These are phyloP conservation scores for Huiozyma sinensis DNA, from an alignment of 805 yeast species.

Conservation along the genomic window DNA sequence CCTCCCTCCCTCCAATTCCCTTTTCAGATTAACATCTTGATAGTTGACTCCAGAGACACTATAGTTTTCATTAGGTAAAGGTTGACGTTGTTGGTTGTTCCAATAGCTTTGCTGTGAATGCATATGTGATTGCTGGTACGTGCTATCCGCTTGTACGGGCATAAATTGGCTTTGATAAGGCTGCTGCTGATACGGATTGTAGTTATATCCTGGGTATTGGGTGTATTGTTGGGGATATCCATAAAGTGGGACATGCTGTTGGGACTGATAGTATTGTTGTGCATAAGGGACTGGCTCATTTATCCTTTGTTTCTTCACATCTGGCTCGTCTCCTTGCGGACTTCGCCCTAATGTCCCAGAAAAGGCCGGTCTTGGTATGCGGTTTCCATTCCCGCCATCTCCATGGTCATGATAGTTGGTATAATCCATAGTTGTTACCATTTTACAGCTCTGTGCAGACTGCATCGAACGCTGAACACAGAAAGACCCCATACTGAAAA, in stretches of 20 bases:
- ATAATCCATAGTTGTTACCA: not conserved
- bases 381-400: not conserved
- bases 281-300: not conserved
- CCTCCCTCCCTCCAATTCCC: not conserved
- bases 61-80: too few relatives aligned
- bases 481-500: too few relatives aligned
- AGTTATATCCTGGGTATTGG: too few relatives aligned
- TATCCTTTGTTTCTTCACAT: not conserved
- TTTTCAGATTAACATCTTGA: too few relatives aligned
- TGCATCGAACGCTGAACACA: too few relatives aligned
- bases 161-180: too few relatives aligned
- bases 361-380: constrained; percentile 19
- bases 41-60: too few relatives aligned
- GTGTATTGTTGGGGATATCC: too few relatives aligned
- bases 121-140: not conserved
- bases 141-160: not conserved
- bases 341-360: constrained; percentile 15
- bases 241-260: too few relatives aligned
- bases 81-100: not conserved
- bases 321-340: not conserved
- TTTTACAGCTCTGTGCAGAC: too few relatives aligned
- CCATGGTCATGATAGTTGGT: not conserved
- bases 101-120: constrained; percentile 2
- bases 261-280: too few relatives aligned
- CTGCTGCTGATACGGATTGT: too few relatives aligned